These are phyloP conservation scores for Graphilbum ipis-grandicollis DNA, from an alignment of 2,329 filamentous ascomycete species.

Conservation along the genomic window DNA sequence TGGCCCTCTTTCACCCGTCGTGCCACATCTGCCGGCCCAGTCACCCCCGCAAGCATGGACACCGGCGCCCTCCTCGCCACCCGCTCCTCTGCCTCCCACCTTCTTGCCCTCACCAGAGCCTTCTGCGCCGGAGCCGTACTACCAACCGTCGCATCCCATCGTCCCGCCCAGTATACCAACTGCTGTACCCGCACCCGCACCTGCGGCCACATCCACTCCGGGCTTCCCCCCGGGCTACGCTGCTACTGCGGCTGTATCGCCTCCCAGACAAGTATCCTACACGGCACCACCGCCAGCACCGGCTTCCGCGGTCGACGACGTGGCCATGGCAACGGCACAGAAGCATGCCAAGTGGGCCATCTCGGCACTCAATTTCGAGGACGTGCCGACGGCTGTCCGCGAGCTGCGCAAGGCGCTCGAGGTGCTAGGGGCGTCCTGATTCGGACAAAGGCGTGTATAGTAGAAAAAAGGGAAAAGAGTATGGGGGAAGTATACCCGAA, in stretches of 20 bases:
- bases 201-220: too few relatives aligned
- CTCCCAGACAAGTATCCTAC: too few relatives aligned
- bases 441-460: too few relatives aligned
- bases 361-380: constrained; percentile 90
- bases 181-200: too few relatives aligned
- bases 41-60: constrained; percentile 5
- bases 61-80: constrained; percentile 11
- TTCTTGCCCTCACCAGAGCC: constrained; percentile 10
- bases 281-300: neutral
- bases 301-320: constrained; percentile 34
- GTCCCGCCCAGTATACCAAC: too few relatives aligned
- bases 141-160: constrained; percentile 8
- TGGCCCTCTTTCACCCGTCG: too few relatives aligned
- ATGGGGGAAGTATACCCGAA: too few relatives aligned
- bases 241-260: too few relatives aligned
- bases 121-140: constrained; percentile 11
- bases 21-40: constrained; percentile 4
- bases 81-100: constrained; percentile 16
- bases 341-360: constrained; percentile 97
- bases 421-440: constrained; percentile 48
- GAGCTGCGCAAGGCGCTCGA: constrained; percentile 64
- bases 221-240: neutral
- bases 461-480: too few relatives aligned
- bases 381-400: constrained; percentile 74
- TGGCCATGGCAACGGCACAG: constrained; percentile 60